Base-by-base conservation (phyloP, 1,284 basidiomycete genomes). In the Pseudozyma sp. region DNA sequence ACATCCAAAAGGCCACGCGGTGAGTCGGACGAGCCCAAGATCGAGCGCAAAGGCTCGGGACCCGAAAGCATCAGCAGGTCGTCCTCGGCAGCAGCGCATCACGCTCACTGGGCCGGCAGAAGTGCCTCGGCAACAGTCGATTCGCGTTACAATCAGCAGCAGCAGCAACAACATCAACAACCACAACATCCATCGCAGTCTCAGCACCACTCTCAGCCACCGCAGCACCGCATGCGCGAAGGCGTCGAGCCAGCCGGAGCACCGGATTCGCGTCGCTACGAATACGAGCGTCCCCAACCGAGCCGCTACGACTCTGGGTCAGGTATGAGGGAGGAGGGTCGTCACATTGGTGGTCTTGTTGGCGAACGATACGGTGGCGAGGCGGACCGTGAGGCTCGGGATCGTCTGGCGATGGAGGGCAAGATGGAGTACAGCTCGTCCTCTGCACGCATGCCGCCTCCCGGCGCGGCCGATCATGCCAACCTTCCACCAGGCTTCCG, bases 401-500 rank as follows among this genome's bases (percentile, higher is more conserved):
- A 54, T n/a, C 50, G 68, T 17, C 11, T 53, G 33, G 24, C 11
- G 5, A 49, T 50, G 34, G 53, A 64, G 39, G 9, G 53, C 48
- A 63, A 65, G 57, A 66, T 66, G 62, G 68, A 66, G 14, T 54
- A 66, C 49, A 45, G 37, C 33, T 51, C 68, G 35, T 46, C 61
- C 1, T 58, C 68, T 39, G 49, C 62, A 51, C 68, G 70, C 45
- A 73, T 68, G 70, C 70, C 56, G 8, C 70, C 70, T 33, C 64
- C 65, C 4, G 54, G 51, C 2, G 44, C 56, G 0, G 53, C 33
- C 31, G 60, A 68, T n/a, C 44, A 11, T 65, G 54, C 45, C 63
- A 14, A 56, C 46, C 57, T 61, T 56, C 49, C 55, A 56, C 45
- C 68, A 14, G 51, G 54, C 54, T 57, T 60, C 49, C 55, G 60